Conservation (phyloP, 768 basidiomycete species). For the Leccinum disarticulatum region DNA sequence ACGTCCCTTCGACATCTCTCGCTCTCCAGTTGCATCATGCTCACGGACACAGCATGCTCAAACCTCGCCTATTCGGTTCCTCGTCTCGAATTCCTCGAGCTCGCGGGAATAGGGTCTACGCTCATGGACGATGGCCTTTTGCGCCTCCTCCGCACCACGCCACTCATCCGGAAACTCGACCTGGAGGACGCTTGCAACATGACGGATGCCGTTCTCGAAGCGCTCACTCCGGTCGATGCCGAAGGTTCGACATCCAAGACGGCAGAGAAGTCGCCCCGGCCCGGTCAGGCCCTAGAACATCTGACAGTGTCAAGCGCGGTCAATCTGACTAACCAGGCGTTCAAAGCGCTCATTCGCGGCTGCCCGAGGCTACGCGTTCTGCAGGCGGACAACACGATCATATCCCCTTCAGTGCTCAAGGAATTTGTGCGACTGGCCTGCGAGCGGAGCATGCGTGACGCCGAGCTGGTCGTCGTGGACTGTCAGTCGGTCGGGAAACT, state of each 20-base stretch:
- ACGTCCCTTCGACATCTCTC: slow-evolving; percentile 72
- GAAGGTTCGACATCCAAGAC: slow-evolving; percentile 13
- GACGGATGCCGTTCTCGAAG: slow-evolving; percentile 66
- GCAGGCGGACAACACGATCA: slow-evolving; percentile 63
- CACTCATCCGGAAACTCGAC: slow-evolving; percentile 72
- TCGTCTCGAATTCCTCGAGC: slow-evolving; percentile 70
- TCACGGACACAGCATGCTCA: slow-evolving; percentile 75
- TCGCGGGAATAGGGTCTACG: slow-evolving; percentile 71
- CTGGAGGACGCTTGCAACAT: slow-evolving; percentile 84
- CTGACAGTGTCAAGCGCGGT: slow-evolving; percentile 67
- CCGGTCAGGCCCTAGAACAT: slow-evolving; percentile 72
- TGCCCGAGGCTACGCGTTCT: slow-evolving; percentile 58
- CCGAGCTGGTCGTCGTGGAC: slow-evolving; percentile 69
- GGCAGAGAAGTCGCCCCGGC: slow-evolving; percentile 32
- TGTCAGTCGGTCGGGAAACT: slow-evolving; percentile 69
- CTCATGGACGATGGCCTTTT: slow-evolving; percentile 75
- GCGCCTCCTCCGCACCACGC: slow-evolving; percentile 65
- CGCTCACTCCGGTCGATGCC: slow-evolving; percentile 51
- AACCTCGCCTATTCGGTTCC: slow-evolving; percentile 73
- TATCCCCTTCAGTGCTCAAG: slow-evolving; percentile 57
- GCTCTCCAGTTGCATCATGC: slow-evolving; percentile 64
- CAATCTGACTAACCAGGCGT: slow-evolving; percentile 62
- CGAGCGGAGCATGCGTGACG: slow-evolving; percentile 46
- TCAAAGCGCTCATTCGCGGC: slow-evolving; percentile 59
- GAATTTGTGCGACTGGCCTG: slow-evolving; percentile 64